Conservation (phyloP, 805 yeast species). For the Isabelozyma rhagii region DNA sequence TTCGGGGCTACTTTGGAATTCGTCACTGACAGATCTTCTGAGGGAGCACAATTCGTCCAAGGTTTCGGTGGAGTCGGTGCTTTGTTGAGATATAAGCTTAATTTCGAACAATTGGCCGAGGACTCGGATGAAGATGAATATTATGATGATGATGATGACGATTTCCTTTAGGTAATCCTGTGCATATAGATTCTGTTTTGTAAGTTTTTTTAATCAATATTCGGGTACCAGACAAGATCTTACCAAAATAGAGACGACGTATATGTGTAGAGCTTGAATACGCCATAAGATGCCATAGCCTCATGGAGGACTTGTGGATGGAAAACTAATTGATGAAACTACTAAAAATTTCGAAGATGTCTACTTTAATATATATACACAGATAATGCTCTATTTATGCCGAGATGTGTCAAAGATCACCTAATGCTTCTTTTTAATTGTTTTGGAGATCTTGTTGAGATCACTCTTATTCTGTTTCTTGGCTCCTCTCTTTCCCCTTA, state of each 20-base stretch:
- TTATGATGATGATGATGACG: conserved; percentile 67
- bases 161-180: conserved; percentile 26
- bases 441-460: not conserved
- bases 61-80: conserved; percentile 99
- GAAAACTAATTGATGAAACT: no score
- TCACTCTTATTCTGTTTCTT: conserved; percentile 10
- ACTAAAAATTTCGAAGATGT: no score
- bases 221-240: not conserved
- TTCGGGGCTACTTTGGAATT: conserved; percentile 96
- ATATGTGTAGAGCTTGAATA: no score
- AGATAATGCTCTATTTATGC: no score
- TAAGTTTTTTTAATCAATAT: not conserved
- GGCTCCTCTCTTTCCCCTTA: conserved; percentile 22
- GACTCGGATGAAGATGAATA: conserved; percentile 84
- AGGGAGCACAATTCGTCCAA: conserved; percentile 96
- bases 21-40: conserved; percentile 93
- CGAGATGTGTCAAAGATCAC: no score
- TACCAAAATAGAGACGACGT: no score
- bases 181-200: conserved; percentile 2
- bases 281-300: no score
- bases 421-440: not conserved
- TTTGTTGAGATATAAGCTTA: conserved; percentile 89
- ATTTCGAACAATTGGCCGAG: conserved; percentile 90
- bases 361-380: no score
- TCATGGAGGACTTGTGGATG: no score